Base-by-base conservation (phyloP, 495 filamentous ascomycete species). In the Hypoxylon fuscum region DNA sequence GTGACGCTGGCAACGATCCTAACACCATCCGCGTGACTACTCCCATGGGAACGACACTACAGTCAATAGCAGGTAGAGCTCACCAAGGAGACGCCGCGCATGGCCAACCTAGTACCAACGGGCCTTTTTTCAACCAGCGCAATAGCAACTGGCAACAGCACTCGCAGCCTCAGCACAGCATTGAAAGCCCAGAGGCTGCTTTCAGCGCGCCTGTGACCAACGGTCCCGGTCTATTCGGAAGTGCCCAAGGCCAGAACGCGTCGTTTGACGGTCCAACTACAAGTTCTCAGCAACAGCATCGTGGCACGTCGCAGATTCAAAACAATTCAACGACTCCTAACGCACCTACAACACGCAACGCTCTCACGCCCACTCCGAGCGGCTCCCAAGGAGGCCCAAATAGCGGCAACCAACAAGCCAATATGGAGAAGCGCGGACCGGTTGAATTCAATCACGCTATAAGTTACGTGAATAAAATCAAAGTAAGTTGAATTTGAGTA, bases 381-480 rank as follows among this genome's bases (percentile, higher is more conserved):
- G 70, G 72, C 12, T 74, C 71, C 1, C 76, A 74, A 40, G 69
- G 72, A 23, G 66, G 52, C 18, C 69, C 79, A 59, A 82, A 76
- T 53, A 78, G 78, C 29, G 71, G 74, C n/a, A 75, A 68, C 9
- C 74, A 77, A 43, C 88, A 89, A 53, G 75, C 80, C 3, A 89
- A 84, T 34, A 72, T 90, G 57, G 92, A 93, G 74, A 95, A 95
- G 76, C 84, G 92, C 57, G 92, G 93, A 9, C 96, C 96, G 10
- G 96, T 99, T 1, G 96, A 99, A 70, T 99, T 99, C 77, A 99
- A 99, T 74, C 96, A 99, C 78, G 96, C 96, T 0, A 99, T 99
- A 58, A 97, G 93, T 71, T 99, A 99, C 70, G 96, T 99, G 41
- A 99, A 99, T 72, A 99, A 99, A 77, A 99, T 99, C 51, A 99